Conservation (phyloP, 371 early-diverging fungal genomes). For the Mortierella sp. region DNA sequence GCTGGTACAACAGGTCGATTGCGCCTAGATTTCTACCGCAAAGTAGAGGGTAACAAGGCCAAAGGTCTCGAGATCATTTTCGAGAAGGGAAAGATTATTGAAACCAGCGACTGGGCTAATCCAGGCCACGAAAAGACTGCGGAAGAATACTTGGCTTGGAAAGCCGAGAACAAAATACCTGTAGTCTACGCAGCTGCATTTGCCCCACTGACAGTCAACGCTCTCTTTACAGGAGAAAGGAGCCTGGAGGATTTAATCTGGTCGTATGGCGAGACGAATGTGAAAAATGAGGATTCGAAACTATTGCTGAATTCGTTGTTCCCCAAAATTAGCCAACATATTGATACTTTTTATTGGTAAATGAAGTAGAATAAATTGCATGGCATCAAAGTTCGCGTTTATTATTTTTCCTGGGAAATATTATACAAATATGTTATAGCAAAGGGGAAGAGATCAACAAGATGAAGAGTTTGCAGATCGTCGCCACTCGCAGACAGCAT, state of each 20-base stretch:
- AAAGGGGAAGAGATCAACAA: neutral
- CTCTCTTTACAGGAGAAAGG: slow-evolving; percentile 22
- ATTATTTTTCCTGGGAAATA: neutral
- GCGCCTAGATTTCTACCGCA: slow-evolving; percentile 37
- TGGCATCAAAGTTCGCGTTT: neutral
- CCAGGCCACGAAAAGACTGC: slow-evolving; percentile 9
- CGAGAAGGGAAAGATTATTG: slow-evolving; percentile 21
- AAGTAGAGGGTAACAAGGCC: slow-evolving; percentile 19
- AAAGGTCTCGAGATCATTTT: slow-evolving; percentile 28
- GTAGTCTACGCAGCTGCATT: slow-evolving; percentile 11
- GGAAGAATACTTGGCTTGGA: slow-evolving; percentile 18
- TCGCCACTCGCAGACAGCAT: slow-evolving; percentile 51
- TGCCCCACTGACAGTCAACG: slow-evolving; percentile 29
- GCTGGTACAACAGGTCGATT: slow-evolving; percentile 19
- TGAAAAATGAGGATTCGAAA: slow-evolving; percentile 3
- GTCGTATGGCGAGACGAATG: slow-evolving; percentile 23
- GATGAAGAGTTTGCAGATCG: slow-evolving; percentile 27
- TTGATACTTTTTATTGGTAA: slow-evolving; percentile 10
- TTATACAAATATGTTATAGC: slow-evolving; percentile 1
- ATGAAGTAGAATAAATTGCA: neutral
- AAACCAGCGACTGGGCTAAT: slow-evolving; percentile 17
- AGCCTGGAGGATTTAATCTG: slow-evolving; percentile 26
- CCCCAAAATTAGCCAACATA: slow-evolving; percentile 16
- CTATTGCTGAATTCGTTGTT: slow-evolving; percentile 18
- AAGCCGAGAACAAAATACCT: slow-evolving; percentile 24